Conservation (phyloP, 441 rosid genomes). For the Gossypium schwendimanii region DNA sequence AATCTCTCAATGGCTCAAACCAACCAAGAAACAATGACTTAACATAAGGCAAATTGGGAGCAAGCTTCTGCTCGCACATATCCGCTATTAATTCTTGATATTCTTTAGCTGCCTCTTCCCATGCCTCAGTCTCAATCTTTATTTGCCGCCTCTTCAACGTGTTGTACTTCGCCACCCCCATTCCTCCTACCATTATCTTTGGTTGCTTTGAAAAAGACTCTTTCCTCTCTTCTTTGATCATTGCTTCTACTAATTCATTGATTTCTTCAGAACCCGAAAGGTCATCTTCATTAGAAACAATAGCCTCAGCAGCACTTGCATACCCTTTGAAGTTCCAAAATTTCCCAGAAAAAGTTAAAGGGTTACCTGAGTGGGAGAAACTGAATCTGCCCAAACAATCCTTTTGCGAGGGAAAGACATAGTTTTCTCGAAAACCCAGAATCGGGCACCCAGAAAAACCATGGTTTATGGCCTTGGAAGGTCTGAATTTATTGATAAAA, state of each 20-base stretch:
- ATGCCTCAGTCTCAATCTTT: constrained; percentile 84
- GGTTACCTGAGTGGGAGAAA: constrained; percentile 13
- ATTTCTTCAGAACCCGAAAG: constrained; percentile 65
- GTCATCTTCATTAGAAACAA: constrained; percentile 61
- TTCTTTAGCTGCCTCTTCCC: constrained; percentile 83
- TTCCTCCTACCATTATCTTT: constrained; percentile 46
- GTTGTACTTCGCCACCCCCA: constrained; percentile 45
- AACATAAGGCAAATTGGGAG: constrained; percentile 82
- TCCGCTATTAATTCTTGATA: constrained; percentile 69
- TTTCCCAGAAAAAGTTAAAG: constrained; percentile 18
- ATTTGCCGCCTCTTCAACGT: constrained; percentile 55
- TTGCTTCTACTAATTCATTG: constrained; percentile 41
- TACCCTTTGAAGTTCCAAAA: constrained; percentile 23
- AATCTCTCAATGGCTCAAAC: constrained; percentile 83
- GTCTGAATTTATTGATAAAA: constrained; percentile 9
- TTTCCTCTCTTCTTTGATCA: constrained; percentile 31
- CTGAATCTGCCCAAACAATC: constrained; percentile 18
- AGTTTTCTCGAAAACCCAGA: constrained; percentile 20
- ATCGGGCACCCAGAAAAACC: constrained; percentile 16
- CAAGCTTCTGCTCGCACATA: constrained; percentile 92
- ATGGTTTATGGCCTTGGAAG: constrained; percentile 9
- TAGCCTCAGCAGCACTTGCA: constrained; percentile 51
- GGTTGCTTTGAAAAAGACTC: constrained; percentile 29
- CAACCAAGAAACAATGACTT: constrained; percentile 84
- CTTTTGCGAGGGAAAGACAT: constrained; percentile 17